These are phyloP conservation scores for Chytriomyces hyalinus DNA, from an alignment of 192 early-diverging fungal genomes.

Conservation along the genomic window DNA sequence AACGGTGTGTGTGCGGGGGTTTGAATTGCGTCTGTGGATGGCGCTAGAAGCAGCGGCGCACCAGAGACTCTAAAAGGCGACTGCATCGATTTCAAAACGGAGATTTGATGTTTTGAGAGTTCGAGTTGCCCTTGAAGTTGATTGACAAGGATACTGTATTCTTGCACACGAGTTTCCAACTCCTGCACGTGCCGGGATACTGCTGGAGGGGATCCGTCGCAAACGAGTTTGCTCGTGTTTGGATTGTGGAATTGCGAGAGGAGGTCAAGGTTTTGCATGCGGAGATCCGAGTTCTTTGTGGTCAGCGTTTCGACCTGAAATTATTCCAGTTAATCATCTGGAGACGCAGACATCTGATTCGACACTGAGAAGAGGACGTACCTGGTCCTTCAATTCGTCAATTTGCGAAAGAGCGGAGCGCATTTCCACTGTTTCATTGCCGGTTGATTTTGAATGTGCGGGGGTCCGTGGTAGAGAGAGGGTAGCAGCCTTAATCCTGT, in stretches of 20 bases:
- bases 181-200: not conserved
- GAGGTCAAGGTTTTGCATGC: constrained; percentile 14
- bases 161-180: constrained; percentile 5
- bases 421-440: not conserved
- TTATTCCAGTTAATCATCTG: not conserved
- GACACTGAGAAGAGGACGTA: not conserved
- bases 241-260: not conserved
- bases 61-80: no score
- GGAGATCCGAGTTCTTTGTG: constrained; percentile 7
- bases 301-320: constrained; percentile 9
- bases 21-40: not conserved
- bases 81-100: no score
- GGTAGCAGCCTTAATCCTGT: no score
- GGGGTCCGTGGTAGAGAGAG: no score
- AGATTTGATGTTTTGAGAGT: not conserved
- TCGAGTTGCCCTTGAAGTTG: constrained; percentile 13
- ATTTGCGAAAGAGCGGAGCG: not conserved
- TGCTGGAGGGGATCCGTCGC: not conserved
- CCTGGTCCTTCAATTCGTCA: constrained; percentile 16
- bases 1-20: not conserved
- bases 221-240: not conserved
- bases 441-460: not conserved
- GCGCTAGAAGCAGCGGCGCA: not conserved
- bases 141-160: constrained; percentile 12
- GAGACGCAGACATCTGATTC: not conserved